Evolutionary conservation across 2,329 filamentous ascomycete genomes (phyloP).

Genomic region (Scytalidium lignicola): DNA sequence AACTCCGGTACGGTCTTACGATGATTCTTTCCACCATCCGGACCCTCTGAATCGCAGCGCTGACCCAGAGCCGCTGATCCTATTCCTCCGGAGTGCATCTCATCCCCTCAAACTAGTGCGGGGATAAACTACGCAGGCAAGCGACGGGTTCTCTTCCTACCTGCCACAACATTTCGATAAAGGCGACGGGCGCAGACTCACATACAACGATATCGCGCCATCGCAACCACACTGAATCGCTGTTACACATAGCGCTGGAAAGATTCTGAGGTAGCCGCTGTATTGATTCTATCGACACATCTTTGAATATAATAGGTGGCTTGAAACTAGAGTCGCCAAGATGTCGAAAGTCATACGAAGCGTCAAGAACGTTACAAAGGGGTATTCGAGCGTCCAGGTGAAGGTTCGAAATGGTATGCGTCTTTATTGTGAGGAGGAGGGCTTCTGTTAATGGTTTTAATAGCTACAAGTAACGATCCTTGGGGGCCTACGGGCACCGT

Average conservation of each 20-base stretch:
- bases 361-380: slow-evolving; percentile 99
- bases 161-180: not conserved
- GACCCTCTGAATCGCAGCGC: not conserved
- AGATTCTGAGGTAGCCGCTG: not conserved
- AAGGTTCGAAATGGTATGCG: slow-evolving; percentile 93
- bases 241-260: not conserved
- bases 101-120: not conserved
- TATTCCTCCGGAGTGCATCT: not conserved
- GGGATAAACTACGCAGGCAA: not conserved
- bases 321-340: slow-evolving; percentile 23
- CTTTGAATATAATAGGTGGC: not conserved
- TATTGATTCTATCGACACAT: not conserved
- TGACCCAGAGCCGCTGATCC: not conserved
- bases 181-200: not conserved
- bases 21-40: not conserved
- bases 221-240: not conserved
- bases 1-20: not conserved
- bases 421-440: slow-evolving; percentile 15
- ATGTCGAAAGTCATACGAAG: slow-evolving; percentile 98
- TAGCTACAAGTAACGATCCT: slow-evolving; percentile 96
- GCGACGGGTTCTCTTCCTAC: not conserved
- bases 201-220: not conserved
- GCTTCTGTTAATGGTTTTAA: slow-evolving; percentile 25
- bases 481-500: slow-evolving; percentile 91
- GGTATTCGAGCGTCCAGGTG: slow-evolving; percentile 92